Base-by-base conservation (phyloP, 2,329 filamentous ascomycete genomes). In the Xenoacremonium recifei region DNA sequence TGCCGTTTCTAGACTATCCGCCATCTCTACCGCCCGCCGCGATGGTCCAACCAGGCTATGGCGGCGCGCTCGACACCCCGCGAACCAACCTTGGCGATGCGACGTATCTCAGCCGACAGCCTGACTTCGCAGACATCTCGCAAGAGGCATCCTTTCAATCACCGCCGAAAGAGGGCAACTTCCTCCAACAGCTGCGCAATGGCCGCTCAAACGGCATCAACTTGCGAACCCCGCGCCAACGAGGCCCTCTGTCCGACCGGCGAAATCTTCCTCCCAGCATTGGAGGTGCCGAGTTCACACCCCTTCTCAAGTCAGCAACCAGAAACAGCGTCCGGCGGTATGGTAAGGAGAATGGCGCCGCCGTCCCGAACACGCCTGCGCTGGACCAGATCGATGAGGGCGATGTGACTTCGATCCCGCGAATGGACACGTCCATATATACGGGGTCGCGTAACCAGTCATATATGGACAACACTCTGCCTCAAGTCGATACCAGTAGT, bases 101-200 rank as follows among this genome's bases (percentile, higher is more conserved):
- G 67, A 95, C 90, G 53, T 92, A 85, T 66, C 74, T 95, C 49
- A 81, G 70, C 65, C 73, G 82, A 67, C 68, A 78, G 68, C 70
- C 82, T 55, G 84, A 89, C 60, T 82, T 95, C 60, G 65, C 62
- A 45, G 89, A 95, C 57, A 83, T 92, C 54, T 95, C 89, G 39
- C 85, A 90, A 57, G 89, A 95, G 62, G 83, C 88, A 43, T 93
- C 92, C 1, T 96, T 96, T 55, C 81, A 84, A 42, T 90, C 88
- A 21, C 91, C 87, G 18, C 79, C 76, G 20, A 91, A 88, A 65
- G 64, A 70, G 10, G 64, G 58, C 29, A 88, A 93, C 55, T 70
- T 96, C 18, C 71, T 95, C 35, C 82, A 85, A 48, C 82, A 87
- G 50, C 76, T 93, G 59, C 82, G 82, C 53, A 86, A 87, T 63